These are phyloP conservation scores for Penicillium italicum DNA, from an alignment of 2,329 filamentous ascomycete species.

Conservation along the genomic window DNA sequence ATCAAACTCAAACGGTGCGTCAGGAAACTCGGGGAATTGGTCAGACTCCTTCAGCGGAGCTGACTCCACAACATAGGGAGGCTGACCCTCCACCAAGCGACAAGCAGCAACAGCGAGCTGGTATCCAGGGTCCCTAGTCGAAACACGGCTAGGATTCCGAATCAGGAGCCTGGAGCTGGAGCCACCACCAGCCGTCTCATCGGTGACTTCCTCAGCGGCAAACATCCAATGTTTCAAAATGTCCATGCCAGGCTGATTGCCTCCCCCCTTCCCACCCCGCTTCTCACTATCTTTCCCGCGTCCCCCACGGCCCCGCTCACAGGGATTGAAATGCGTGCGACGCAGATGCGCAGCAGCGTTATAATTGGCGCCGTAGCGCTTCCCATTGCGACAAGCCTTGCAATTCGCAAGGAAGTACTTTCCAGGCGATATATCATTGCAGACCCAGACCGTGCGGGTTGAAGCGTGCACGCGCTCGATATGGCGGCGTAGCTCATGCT, in stretches of 20 bases:
- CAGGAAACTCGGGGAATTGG: constrained; percentile 20
- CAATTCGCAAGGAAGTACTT: constrained; percentile 70
- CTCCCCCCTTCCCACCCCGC: constrained; percentile 59
- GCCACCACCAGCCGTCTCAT: constrained; percentile 17
- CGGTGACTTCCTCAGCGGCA: constrained; percentile 51
- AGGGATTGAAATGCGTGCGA: constrained; percentile 78
- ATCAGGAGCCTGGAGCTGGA: background rate
- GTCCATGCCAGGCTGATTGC: constrained; percentile 60
- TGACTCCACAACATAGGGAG: constrained; percentile 26
- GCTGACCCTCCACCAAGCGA: background rate
- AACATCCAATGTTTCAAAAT: constrained; percentile 59
- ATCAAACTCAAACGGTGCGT: constrained; percentile 30
- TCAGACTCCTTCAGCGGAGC: constrained; percentile 31
- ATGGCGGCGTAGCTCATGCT: constrained; percentile 74
- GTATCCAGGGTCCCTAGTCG: background rate
- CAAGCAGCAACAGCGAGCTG: background rate
- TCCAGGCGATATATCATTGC: constrained; percentile 56
- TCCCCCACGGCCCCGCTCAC: constrained; percentile 53
- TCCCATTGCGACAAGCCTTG: constrained; percentile 73
- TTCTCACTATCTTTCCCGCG: constrained; percentile 58
- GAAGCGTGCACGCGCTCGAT: constrained; percentile 63
- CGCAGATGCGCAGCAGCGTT: constrained; percentile 90
- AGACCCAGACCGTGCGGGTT: constrained; percentile 60
- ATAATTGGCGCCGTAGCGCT: constrained; percentile 87
- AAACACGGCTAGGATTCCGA: background rate